Evolutionary conservation across 495 filamentous ascomycete species (phyloP).

Genomic region (Aspergillus nidulans): DNA sequence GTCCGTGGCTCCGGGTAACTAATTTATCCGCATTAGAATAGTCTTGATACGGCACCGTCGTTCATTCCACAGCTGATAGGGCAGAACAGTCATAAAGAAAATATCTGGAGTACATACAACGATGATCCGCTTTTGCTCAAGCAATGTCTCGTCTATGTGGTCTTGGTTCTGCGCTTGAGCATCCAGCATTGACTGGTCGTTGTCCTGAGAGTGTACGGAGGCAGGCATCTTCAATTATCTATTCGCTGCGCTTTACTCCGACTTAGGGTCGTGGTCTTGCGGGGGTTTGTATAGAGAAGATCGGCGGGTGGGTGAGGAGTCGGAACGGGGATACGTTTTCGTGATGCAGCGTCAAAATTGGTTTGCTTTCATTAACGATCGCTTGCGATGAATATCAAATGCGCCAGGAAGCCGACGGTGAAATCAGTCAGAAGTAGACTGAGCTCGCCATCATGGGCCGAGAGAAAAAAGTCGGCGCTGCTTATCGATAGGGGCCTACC

Average conservation of each 20-base stretch:
- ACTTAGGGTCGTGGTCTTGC: too few relatives aligned
- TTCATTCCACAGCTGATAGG: too few relatives aligned
- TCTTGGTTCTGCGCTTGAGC: constrained; percentile 36
- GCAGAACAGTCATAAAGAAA: too few relatives aligned
- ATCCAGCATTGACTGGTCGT: constrained; percentile 54
- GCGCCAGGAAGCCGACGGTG: not conserved
- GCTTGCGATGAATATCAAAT: not conserved
- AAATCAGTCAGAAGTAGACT: not conserved
- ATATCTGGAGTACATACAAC: constrained; percentile 55
- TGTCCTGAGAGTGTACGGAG: constrained; percentile 40
- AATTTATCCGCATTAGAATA: not conserved
- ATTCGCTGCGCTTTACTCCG: not conserved
- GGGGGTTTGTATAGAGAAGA: not conserved
- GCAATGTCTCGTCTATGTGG: constrained; percentile 37
- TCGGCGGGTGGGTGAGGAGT: not conserved
- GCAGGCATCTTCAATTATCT: constrained; percentile 28
- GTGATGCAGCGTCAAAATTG: not conserved
- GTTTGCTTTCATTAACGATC: not conserved
- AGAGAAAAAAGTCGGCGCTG: constrained; percentile 19
- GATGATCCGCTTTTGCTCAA: constrained; percentile 51
- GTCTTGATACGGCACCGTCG: not conserved
- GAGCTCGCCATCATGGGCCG: not conserved
- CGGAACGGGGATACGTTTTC: not conserved
- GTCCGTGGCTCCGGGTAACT: constrained; percentile 68
- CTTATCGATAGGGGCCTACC: constrained; percentile 24